These are phyloP conservation scores for Fusarium coicis DNA, from an alignment of 2,329 filamentous ascomycete genomes.

Conservation along the genomic window DNA sequence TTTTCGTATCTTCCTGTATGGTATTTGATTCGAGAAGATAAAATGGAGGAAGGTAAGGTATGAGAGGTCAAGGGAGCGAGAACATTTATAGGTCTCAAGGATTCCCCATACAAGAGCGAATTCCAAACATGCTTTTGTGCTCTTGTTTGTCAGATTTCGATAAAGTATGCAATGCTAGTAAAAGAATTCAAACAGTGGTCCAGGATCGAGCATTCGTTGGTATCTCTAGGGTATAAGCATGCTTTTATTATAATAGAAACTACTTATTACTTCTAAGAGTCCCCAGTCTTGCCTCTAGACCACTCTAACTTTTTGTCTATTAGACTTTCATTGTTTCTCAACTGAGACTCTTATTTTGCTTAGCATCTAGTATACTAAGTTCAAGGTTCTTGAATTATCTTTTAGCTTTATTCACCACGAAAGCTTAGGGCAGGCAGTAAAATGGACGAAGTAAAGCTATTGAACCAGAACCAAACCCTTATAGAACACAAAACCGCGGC, in stretches of 20 bases:
- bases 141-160: background rate
- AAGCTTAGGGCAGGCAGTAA: background rate
- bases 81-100: too few species aligned
- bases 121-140: background rate
- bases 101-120: too few species aligned
- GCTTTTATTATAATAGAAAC: background rate
- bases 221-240: background rate
- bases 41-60: background rate
- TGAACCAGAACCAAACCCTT: background rate
- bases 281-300: background rate
- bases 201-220: background rate
- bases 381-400: background rate
- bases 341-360: background rate
- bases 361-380: background rate
- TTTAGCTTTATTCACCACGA: background rate
- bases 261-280: background rate
- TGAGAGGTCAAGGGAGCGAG: too few species aligned
- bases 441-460: background rate
- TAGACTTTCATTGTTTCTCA: background rate
- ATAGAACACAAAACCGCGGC: too few species aligned
- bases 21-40: too few species aligned
- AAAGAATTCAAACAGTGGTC: fast-evolving
- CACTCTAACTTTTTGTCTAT: too few species aligned
- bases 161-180: too few species aligned
- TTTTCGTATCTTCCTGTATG: background rate